phyloP scores from a whole-genome alignment of 768 basidiomycete species.

The Serendipita sp. region DNA sequence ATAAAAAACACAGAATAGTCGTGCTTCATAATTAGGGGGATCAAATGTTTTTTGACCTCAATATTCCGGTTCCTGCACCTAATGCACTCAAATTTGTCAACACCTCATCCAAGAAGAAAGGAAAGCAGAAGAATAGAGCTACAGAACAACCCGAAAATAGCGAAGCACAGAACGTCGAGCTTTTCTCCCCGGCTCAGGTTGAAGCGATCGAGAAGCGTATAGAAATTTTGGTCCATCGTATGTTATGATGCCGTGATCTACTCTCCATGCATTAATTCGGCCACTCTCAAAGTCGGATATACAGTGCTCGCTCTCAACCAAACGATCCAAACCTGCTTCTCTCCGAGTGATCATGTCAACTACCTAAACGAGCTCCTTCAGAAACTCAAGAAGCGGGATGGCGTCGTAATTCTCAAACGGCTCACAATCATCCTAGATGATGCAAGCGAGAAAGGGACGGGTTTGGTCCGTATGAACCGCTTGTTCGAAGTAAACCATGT shows the following conservation, averaged over 20 bases:
- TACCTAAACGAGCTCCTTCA: slow-evolving; percentile 40
- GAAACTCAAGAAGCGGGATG: slow-evolving; percentile 41
- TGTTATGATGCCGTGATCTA: slow-evolving; percentile 19
- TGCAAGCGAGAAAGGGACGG: slow-evolving; percentile 75
- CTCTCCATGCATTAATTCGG: background rate
- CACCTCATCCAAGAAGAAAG: slow-evolving; percentile 38
- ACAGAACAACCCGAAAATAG: slow-evolving; percentile 8
- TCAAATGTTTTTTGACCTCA: slow-evolving; percentile 52
- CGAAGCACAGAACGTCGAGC: slow-evolving; percentile 10
- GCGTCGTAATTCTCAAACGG: slow-evolving; percentile 54
- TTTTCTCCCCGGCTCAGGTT: slow-evolving; percentile 43
- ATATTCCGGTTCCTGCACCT: slow-evolving; percentile 34
- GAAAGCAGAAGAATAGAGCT: slow-evolving; percentile 29
- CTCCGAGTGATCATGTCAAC: slow-evolving; percentile 54
- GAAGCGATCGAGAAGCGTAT: slow-evolving; percentile 42
- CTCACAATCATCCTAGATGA: slow-evolving; percentile 69
- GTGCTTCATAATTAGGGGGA: background rate
- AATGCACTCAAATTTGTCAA: slow-evolving; percentile 17
- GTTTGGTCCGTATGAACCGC: slow-evolving; percentile 36
- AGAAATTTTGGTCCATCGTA: slow-evolving; percentile 58
- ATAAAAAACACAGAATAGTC: background rate
- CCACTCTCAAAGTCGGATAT: slow-evolving; percentile 55
- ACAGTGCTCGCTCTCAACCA: slow-evolving; percentile 66
- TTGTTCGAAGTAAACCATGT: no score
- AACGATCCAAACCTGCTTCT: slow-evolving; percentile 52